A percentile compares a stretch with the other conserved stretches of the same genome.
Conservation (phyloP, 345 rosid genomes). For the Pistacia vera region DNA sequence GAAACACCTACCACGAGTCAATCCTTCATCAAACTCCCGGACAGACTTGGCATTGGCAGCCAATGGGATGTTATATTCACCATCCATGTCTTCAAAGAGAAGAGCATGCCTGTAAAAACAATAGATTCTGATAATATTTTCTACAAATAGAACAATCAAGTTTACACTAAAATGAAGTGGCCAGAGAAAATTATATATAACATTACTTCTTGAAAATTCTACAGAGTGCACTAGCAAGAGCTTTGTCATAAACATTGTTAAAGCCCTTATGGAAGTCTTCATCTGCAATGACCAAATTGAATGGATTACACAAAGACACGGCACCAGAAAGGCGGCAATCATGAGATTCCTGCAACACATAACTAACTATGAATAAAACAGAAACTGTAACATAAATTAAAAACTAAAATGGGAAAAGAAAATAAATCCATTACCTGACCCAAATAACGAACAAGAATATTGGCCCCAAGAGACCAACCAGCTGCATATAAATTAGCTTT, state of each 20-base stretch:
- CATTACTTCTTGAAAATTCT: constrained; percentile 68
- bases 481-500: constrained; percentile 80
- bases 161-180: constrained; percentile 14
- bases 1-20: constrained; percentile 65
- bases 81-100: constrained; percentile 85
- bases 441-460: constrained; percentile 86
- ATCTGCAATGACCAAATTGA: constrained; percentile 86
- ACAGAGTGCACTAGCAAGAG: constrained; percentile 69
- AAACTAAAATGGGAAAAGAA: too few relatives aligned
- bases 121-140: constrained; percentile 7
- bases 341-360: constrained; percentile 60
- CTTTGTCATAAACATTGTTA: constrained; percentile 80
- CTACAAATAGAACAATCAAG: constrained; percentile 15
- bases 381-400: not conserved
- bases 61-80: constrained; percentile 67
- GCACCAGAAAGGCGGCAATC: constrained; percentile 74
- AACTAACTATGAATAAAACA: constrained; percentile 7
- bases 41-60: constrained; percentile 80
- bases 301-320: constrained; percentile 91
- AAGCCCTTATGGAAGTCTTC: constrained; percentile 94
- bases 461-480: constrained; percentile 98
- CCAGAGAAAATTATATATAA: constrained; percentile 18
- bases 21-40: constrained; percentile 82
- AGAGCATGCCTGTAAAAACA: constrained; percentile 64
- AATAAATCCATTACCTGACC: constrained; percentile 50